A percentile compares a stretch with the other conserved stretches of the same genome.
Conservation (phyloP, 1,284 basidiomycete species). For the Puccinia hordei region DNA sequence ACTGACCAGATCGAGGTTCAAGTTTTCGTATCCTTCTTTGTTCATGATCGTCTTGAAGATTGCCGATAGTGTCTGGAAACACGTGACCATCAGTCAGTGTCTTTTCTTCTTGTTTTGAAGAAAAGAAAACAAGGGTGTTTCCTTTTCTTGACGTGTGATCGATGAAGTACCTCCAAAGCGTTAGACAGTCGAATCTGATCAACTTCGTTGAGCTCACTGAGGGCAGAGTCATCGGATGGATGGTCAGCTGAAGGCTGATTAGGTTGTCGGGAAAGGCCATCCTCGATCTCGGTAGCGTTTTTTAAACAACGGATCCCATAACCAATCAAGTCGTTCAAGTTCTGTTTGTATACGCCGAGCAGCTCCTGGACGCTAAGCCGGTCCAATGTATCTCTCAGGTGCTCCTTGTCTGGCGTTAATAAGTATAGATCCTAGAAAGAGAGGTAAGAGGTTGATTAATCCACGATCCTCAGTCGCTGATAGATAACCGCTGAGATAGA, state of each 20-base stretch:
- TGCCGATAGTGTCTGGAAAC: conserved; percentile 30
- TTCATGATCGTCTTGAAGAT: conserved; percentile 32
- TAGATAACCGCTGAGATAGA: neutral
- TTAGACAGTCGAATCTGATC: conserved; percentile 44
- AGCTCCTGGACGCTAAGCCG: conserved; percentile 22
- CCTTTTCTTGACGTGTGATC: too few species aligned
- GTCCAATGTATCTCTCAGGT: conserved; percentile 18
- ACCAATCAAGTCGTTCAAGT: conserved; percentile 38
- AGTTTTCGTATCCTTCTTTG: conserved; percentile 53
- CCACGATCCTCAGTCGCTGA: neutral
- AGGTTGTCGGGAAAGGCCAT: neutral
- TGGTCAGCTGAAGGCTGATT: neutral
- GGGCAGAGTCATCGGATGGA: neutral
- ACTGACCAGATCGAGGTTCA: conserved; percentile 53
- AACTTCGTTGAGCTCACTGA: conserved; percentile 26
- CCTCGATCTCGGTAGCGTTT: neutral
- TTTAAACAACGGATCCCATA: conserved; percentile 41
- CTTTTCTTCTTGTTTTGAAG: neutral
- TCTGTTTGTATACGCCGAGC: conserved; percentile 18
- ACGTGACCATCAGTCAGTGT: neutral
- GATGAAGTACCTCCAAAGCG: conserved; percentile 32
- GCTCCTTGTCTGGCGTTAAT: conserved; percentile 23
- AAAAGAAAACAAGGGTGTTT: neutral
- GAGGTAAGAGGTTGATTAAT: neutral
- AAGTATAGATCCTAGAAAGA: conserved; percentile 34